Evolutionary conservation across 495 filamentous ascomycete genomes (phyloP).

Genomic region (Sporormia fimetaria): DNA sequence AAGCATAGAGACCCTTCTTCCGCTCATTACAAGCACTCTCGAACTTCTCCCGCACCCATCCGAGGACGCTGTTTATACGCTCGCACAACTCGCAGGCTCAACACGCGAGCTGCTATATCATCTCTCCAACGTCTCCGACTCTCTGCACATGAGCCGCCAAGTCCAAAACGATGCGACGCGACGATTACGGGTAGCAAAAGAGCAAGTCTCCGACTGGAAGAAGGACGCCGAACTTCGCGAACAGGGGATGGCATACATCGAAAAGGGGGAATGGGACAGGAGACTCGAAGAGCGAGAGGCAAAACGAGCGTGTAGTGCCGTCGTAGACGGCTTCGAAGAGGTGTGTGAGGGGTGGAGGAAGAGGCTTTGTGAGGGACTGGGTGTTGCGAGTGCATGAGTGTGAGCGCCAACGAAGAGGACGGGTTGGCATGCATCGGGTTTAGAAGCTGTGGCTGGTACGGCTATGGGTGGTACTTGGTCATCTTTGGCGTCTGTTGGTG

Average conservation of each 20-base stretch:
- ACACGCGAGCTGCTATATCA: conserved; percentile 69
- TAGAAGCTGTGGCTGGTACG: too few relatives aligned
- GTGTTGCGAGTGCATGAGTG: conserved; percentile 23
- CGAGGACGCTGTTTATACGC: conserved; percentile 59
- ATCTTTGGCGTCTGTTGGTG: too few relatives aligned
- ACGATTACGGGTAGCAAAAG: conserved; percentile 60
- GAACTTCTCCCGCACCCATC: conserved; percentile 45
- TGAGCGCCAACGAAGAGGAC: too few relatives aligned
- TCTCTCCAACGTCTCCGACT: conserved; percentile 78
- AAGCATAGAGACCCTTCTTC: conserved; percentile 36
- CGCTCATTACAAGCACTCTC: conserved; percentile 41
- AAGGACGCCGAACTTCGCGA: conserved; percentile 72
- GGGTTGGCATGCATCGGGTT: too few relatives aligned
- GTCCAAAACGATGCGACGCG: conserved; percentile 67
- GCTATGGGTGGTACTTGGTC: too few relatives aligned
- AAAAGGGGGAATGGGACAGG: conserved; percentile 67
- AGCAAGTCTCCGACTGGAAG: conserved; percentile 71
- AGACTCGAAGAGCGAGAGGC: conserved; percentile 64
- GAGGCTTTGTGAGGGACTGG: conserved; percentile 35
- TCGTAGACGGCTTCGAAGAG: conserved; percentile 83
- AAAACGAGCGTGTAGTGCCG: conserved; percentile 64
- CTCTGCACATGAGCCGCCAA: conserved; percentile 87
- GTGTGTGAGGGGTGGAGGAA: conserved; percentile 59
- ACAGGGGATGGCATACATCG: conserved; percentile 68
- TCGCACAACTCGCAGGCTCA: conserved; percentile 61